Evolutionary conservation across 2,329 filamentous ascomycete genomes (phyloP), one percentile per base, ranked within the genome.

Genomic region (Penicillium sp.): DNA sequence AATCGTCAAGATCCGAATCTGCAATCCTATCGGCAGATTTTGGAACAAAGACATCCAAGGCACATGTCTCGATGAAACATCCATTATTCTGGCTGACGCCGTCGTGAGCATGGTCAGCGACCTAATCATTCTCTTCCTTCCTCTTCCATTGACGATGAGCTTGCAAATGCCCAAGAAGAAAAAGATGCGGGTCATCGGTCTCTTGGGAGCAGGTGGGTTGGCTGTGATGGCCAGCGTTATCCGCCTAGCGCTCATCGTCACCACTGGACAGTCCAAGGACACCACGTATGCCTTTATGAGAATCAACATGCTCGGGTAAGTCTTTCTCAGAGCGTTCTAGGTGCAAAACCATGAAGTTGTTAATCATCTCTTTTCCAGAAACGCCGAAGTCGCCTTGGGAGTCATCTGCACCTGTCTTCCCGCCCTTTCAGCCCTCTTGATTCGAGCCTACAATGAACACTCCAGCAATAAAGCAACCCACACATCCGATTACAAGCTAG

Each of bases 21-120:
- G 76, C 56, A 58, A 61, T 29, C 76, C 76, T 2, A 73, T 79
- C 23, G 49, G 61, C 6, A 70, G 66, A 2, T 77, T 76, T 48
- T 79, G 76, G 76, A 63, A 66, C 0, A 52, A 58, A 4, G 18
- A 33, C 3, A 53, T 52, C 1, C 21, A 56, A 0, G 66, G 66
- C 12, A 53, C 56, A 4, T 69, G 67, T 28, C 58, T 69, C 29
- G 45, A 69, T 43, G 57, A 69, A 47, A 50, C 53, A 0, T 69
- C 70, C 0, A 79, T 82, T 31, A 74, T 82, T 26, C 70, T 81
- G 29, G 75, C 76, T 12, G 74, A 83, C 38, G 81, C 82, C 6
- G 77, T 82, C 33, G 76, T 84, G 60, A 85, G 85, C 65, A 82
- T 83, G 24, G 65, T 79, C 45, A 84, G 81, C 26, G 83, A 86